These are phyloP conservation scores for Aphanomyces cochlioides DNA, from an alignment of 352 stramenopile species.

Conservation along the genomic window DNA sequence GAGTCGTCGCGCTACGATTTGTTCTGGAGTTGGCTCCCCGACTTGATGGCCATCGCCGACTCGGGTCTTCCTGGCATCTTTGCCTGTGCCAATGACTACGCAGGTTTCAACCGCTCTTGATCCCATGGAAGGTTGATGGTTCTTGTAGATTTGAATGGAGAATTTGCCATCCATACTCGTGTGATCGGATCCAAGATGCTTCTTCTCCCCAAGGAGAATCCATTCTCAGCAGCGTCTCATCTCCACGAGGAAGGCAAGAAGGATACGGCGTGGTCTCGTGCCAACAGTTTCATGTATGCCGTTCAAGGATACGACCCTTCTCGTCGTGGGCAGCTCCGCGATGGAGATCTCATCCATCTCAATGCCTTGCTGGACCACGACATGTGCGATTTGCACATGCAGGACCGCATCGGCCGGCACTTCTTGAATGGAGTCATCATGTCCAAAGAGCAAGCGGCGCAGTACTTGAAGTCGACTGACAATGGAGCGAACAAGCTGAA, in stretches of 20 bases:
- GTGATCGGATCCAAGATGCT: constrained; percentile 61
- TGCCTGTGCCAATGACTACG: constrained; percentile 74
- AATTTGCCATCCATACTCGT: constrained; percentile 65
- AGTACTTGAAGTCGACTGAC: background rate
- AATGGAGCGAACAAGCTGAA: constrained; percentile 3
- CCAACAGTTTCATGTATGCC: constrained; percentile 68
- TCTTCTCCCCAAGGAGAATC: constrained; percentile 61
- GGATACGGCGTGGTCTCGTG: constrained; percentile 60
- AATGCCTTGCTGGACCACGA: constrained; percentile 47
- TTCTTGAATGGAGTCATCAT: constrained; percentile 62
- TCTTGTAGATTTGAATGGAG: constrained; percentile 60
- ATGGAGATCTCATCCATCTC: constrained; percentile 38
- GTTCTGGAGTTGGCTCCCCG: constrained; percentile 69
- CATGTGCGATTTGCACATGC: constrained; percentile 44
- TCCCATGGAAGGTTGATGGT: background rate
- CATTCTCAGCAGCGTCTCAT: constrained; percentile 67
- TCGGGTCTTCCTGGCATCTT: constrained; percentile 58
- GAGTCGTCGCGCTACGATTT: constrained; percentile 47
- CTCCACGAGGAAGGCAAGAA: constrained; percentile 64
- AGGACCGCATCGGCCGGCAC: constrained; percentile 52
- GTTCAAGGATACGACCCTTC: constrained; percentile 42
- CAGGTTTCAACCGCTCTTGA: constrained; percentile 8
- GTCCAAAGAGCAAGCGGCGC: constrained; percentile 53
- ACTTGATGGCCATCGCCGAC: constrained; percentile 53
- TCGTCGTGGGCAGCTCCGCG: constrained; percentile 33